Evolutionary conservation across 805 yeast genomes (phyloP).

Genomic region (Zygosaccharomyces pseudorouxii): DNA sequence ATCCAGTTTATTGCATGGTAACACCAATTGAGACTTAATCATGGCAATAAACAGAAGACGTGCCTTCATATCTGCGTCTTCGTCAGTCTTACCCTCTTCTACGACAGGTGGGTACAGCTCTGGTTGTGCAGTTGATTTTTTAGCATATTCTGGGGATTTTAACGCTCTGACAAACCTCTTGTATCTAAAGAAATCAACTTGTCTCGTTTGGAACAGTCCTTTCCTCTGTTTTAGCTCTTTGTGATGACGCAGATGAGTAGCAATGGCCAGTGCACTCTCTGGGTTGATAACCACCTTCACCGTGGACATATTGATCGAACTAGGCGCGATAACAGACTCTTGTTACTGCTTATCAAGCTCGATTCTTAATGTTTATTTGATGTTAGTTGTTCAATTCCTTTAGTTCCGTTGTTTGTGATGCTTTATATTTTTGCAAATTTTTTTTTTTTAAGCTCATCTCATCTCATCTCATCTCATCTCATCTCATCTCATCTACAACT

Average conservation of each 20-base stretch:
- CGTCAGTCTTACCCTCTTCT: slow-evolving; percentile 17
- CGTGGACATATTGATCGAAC: slow-evolving; percentile 1
- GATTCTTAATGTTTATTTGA: background rate
- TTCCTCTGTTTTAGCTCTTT: slow-evolving; percentile 69
- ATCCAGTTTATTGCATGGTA: slow-evolving; percentile 72
- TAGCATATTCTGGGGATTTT: slow-evolving; percentile 62
- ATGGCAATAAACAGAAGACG: slow-evolving; percentile 58
- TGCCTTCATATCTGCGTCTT: slow-evolving; percentile 47
- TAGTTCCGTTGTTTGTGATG: slow-evolving; percentile 5
- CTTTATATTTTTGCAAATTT: background rate
- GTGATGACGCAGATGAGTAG: slow-evolving; percentile 64
- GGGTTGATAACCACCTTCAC: slow-evolving; percentile 37
- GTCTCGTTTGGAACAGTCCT: slow-evolving; percentile 68
- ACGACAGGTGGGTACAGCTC: slow-evolving; percentile 45
- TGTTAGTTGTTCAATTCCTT: slow-evolving; percentile 1
- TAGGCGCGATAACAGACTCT: background rate
- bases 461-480: slow-evolving; percentile 24
- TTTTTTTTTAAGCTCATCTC: slow-evolving; percentile 14
- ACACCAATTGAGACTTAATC: slow-evolving; percentile 67
- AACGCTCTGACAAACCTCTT: slow-evolving; percentile 81
- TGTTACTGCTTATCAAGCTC: too few relatives aligned
- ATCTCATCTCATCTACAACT: background rate
- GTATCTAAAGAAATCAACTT: slow-evolving; percentile 77
- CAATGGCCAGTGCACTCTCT: slow-evolving; percentile 56
- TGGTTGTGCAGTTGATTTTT: slow-evolving; percentile 45